Conservation (phyloP, 352 stramenopile species). For the Blastocystis sp. region DNA sequence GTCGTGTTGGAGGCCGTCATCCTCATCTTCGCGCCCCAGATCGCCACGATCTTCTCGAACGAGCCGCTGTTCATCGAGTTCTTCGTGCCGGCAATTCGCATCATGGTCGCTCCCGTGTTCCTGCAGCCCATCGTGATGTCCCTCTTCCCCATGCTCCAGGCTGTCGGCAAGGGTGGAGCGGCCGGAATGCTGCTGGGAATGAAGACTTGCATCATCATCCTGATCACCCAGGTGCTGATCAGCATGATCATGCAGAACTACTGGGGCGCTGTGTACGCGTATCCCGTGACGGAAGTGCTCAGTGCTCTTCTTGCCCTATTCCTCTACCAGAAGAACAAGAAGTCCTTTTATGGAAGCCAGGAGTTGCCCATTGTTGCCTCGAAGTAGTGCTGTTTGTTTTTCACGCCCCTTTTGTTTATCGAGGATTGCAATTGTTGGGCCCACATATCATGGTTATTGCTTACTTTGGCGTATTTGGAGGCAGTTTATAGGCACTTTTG, state of each 20-base stretch:
- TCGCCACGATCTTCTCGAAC: slow-evolving; percentile 31
- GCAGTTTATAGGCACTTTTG: neutral
- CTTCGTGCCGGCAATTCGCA: slow-evolving; percentile 34
- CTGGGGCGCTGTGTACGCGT: slow-evolving; percentile 67
- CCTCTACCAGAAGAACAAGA: slow-evolving; percentile 41
- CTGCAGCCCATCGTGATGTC: slow-evolving; percentile 53
- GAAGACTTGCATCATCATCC: slow-evolving; percentile 54
- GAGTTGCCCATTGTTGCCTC: slow-evolving; percentile 14
- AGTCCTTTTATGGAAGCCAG: slow-evolving; percentile 7
- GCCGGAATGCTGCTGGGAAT: slow-evolving; percentile 52
- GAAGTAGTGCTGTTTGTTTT: neutral
- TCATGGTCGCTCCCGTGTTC: slow-evolving; percentile 48
- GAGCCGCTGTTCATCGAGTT: slow-evolving; percentile 45
- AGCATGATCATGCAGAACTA: slow-evolving; percentile 47
- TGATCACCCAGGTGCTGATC: slow-evolving; percentile 15
- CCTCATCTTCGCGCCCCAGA: slow-evolving; percentile 9
- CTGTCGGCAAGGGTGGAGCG: slow-evolving; percentile 44
- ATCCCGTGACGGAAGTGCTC: slow-evolving; percentile 55
- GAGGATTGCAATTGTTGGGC: neutral
- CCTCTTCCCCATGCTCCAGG: slow-evolving; percentile 62
- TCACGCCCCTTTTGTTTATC: neutral
- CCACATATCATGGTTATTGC: neutral
- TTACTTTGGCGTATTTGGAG: neutral
- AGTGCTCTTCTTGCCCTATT: slow-evolving; percentile 32
- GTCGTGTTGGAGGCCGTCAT: slow-evolving; percentile 38